Percentiles rank a stretch among this genome's conserved stretches.
phyloP scores from a whole-genome alignment of 257 asterid genomes.

The Gardenia jasminoides region DNA sequence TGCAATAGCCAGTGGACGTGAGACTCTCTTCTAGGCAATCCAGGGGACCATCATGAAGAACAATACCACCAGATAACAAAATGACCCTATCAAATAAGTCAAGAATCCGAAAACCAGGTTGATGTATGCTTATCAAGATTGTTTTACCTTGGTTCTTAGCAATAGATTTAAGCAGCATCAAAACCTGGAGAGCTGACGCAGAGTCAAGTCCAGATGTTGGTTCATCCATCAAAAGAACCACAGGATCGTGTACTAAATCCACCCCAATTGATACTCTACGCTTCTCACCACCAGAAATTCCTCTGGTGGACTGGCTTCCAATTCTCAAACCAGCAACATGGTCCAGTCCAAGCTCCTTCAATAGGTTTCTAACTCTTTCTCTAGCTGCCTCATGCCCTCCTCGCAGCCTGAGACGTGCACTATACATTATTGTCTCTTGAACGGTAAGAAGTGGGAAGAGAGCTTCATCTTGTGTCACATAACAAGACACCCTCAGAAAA shows the following conservation, averaged over 20 bases:
- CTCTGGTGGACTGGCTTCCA: slow-evolving; percentile 50
- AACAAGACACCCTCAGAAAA: slow-evolving; percentile 59
- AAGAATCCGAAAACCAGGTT: slow-evolving; percentile 74
- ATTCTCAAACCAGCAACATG: slow-evolving; percentile 43
- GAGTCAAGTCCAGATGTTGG: no score
- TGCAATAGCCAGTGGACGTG: slow-evolving; percentile 39
- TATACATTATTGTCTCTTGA: slow-evolving; percentile 59
- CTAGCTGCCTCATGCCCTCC: slow-evolving; percentile 21
- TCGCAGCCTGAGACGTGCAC: slow-evolving; percentile 60
- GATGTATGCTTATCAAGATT: slow-evolving; percentile 69
- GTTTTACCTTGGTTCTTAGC: slow-evolving; percentile 37
- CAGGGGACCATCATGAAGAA: slow-evolving; percentile 63
- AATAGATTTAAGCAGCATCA: slow-evolving; percentile 53
- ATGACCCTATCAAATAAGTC: slow-evolving; percentile 59
- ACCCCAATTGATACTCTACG: slow-evolving; percentile 74
- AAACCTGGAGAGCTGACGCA: slow-evolving; percentile 59
- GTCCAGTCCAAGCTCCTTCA: slow-evolving; percentile 62
- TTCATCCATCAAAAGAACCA: slow-evolving; percentile 70
- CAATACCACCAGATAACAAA: slow-evolving; percentile 45
- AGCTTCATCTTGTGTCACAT: slow-evolving; percentile 71
- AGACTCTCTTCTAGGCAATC: slow-evolving; percentile 49
- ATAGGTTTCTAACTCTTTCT: slow-evolving; percentile 32
- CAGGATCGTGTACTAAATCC: slow-evolving; percentile 70
- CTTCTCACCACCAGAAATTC: slow-evolving; percentile 82
- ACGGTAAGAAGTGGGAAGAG: slow-evolving; percentile 77